Conservation (phyloP, 805 yeast genomes). For the Starmerella bombicola region DNA sequence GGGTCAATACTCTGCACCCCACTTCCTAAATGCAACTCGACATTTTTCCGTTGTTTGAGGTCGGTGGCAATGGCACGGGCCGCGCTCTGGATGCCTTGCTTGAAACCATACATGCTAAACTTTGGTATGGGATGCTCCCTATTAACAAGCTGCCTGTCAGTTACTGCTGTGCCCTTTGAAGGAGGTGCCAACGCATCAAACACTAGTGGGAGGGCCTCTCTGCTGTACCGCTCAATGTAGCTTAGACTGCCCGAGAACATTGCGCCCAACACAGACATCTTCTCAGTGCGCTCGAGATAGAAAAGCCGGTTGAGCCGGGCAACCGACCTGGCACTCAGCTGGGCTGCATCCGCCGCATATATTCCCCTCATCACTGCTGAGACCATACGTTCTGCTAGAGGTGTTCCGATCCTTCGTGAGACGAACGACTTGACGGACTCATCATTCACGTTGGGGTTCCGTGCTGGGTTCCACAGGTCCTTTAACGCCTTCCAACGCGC, state of each 20-base stretch:
- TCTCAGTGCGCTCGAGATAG: conserved; percentile 39
- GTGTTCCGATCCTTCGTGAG: conserved; percentile 53
- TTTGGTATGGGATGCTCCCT: conserved; percentile 7
- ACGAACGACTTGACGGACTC: conserved; percentile 63
- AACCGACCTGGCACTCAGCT: conserved; percentile 45
- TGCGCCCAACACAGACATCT: conserved; percentile 43
- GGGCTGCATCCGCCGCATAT: conserved; percentile 69
- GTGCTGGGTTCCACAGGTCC: conserved; percentile 26
- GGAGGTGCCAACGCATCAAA: conserved; percentile 22
- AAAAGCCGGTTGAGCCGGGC: conserved; percentile 46
- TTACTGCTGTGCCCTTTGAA: background rate
- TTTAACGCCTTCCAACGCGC: conserved; percentile 42
- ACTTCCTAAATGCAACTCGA: conserved; percentile 18
- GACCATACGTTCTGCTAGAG: conserved; percentile 41
- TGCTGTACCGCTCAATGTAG: conserved; percentile 22
- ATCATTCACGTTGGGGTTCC: conserved; percentile 33
- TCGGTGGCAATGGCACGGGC: conserved; percentile 22
- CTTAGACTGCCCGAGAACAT: conserved; percentile 30
- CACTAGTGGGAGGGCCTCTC: conserved; percentile 22
- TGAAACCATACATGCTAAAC: conserved; percentile 22
- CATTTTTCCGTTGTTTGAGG: conserved; percentile 16
- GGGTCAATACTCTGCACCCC: conserved; percentile 10
- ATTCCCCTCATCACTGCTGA: conserved; percentile 84
- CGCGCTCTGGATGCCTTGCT: conserved; percentile 24
- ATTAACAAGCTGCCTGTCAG: conserved; percentile 7